These are phyloP conservation scores for Moniliella sp. DNA, from an alignment of 1,284 basidiomycete genomes.

Conservation along the genomic window DNA sequence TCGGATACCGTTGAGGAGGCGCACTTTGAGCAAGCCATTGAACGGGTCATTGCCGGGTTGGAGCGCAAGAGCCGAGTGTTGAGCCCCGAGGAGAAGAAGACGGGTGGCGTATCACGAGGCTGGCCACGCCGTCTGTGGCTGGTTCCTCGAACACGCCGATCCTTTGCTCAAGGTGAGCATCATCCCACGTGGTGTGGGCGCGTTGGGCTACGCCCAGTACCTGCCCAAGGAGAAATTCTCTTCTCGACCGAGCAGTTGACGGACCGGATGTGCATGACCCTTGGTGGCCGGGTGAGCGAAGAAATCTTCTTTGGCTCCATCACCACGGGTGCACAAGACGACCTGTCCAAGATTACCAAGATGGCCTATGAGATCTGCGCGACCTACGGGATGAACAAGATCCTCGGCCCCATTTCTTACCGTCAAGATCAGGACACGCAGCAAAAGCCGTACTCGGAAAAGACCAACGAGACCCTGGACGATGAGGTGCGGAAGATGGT, in stretches of 20 bases:
- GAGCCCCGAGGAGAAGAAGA: constrained; percentile 89
- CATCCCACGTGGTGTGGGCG: constrained; percentile 86
- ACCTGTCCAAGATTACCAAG: constrained; percentile 85
- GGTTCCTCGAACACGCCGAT: constrained; percentile 92
- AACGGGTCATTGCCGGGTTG: constrained; percentile 86
- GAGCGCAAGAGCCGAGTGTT: constrained; percentile 85
- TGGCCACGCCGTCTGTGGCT: constrained; percentile 89
- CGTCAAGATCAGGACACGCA: constrained; percentile 67
- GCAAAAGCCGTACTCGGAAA: constrained; percentile 94
- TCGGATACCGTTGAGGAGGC: constrained; percentile 58
- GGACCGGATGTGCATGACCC: constrained; percentile 93
- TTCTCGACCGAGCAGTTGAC: constrained; percentile 80
- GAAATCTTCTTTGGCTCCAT: constrained; percentile 90
- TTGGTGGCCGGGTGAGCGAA: constrained; percentile 92
- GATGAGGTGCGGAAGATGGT: no score
- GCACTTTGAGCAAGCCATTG: constrained; percentile 91
- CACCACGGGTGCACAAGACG: constrained; percentile 92
- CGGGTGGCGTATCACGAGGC: constrained; percentile 96
- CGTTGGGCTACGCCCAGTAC: constrained; percentile 87
- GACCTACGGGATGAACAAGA: constrained; percentile 62
- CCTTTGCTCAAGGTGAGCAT: constrained; percentile 94
- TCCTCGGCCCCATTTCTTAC: constrained; percentile 86
- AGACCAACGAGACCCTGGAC: no score
- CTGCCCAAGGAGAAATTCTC: constrained; percentile 85
- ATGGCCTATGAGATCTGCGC: constrained; percentile 73